Evolutionary conservation across 331 rosid genomes (phyloP), one percentile per base, ranked within the genome.

Genomic region (Cydonia oblonga): DNA sequence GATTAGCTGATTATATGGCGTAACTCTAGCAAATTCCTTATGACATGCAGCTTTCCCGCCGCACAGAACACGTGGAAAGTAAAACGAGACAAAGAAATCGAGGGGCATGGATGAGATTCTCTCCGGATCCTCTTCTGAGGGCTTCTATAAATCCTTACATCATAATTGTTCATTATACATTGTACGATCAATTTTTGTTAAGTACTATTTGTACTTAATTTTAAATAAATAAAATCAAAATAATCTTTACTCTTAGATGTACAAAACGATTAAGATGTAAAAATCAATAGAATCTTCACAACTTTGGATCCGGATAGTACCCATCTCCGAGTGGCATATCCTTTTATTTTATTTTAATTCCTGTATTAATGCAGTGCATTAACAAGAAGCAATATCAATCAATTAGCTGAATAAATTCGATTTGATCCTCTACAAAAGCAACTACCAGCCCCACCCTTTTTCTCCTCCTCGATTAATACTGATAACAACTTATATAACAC

Each of bases 1-100:
- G 42, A 38, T 38, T 38, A 1, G 42, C 86, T 33, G 78, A 76
- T 78, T 72, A 42, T 33, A 53, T 66, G 88, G 64, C 92, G 82
- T 69, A 51, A 79, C 75, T 73, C 10, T 52, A 38, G 87, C 63
- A 16, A 75, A 72, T 25, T 3, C 32, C 61, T 76, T 6, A 74
- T 81, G 68, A 28, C 71, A 15, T 12, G 69, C 78, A 69, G 56
- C 79, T 85, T 84, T 79, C 73, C 35, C 58, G 77, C 81, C 53
- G 79, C 70, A 64, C 56, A 59, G 33, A 76, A 66, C 69, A 77
- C 25, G 38, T 25, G 19, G 12, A 42, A 69, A 3, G 68, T 9
- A 54, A 73, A 49, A 2, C 0, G 9, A 33, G 49, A 60, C 68
- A 60, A 22, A 70, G 32, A n/a, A 35, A 23, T 24, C 2, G 4